These are phyloP conservation scores for Pseudogymnoascus sp. DNA, from an alignment of 2,329 filamentous ascomycete species.

Conservation along the genomic window DNA sequence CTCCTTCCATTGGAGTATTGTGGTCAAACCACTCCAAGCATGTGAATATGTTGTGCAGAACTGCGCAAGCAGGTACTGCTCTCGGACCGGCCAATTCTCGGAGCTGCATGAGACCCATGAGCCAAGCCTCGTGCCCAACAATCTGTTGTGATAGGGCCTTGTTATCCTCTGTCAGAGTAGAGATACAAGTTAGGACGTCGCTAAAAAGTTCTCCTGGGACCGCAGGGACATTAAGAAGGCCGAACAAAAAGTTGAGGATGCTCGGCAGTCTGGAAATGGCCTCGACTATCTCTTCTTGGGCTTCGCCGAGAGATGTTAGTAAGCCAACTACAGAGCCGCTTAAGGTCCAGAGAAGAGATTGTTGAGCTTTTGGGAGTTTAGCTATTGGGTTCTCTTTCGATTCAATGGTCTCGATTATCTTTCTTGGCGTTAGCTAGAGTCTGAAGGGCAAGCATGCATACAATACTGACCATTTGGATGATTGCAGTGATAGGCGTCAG, in stretches of 20 bases:
- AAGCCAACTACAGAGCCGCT: slow-evolving; percentile 47
- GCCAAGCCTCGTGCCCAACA: slow-evolving; percentile 43
- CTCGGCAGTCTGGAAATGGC: slow-evolving; percentile 43
- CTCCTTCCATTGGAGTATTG: slow-evolving; percentile 40
- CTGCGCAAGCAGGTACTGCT: slow-evolving; percentile 50
- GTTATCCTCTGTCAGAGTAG: slow-evolving; percentile 55
- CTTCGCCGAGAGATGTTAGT: slow-evolving; percentile 47
- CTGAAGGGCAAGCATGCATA: background rate
- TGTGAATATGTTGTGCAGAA: slow-evolving; percentile 56
- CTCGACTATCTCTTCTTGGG: slow-evolving; percentile 53
- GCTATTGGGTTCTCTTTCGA: slow-evolving; percentile 36
- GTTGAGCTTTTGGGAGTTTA: slow-evolving; percentile 46
- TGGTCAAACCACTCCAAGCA: slow-evolving; percentile 47
- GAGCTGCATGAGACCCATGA: slow-evolving; percentile 43
- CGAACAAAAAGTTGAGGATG: slow-evolving; percentile 48
- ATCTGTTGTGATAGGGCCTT: slow-evolving; percentile 44
- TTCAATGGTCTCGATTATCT: slow-evolving; percentile 26
- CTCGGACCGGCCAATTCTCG: slow-evolving; percentile 41
- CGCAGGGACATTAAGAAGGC: slow-evolving; percentile 37
- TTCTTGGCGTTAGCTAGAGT: slow-evolving; percentile 9
- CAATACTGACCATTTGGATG: slow-evolving; percentile 40
- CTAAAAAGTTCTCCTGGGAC: slow-evolving; percentile 34
- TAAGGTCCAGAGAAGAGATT: slow-evolving; percentile 47
- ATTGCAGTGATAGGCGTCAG: slow-evolving; percentile 54
- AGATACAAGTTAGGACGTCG: slow-evolving; percentile 48